phyloP scores from a whole-genome alignment of 495 filamentous ascomycete species.

The Aspergillus taichungensis region DNA sequence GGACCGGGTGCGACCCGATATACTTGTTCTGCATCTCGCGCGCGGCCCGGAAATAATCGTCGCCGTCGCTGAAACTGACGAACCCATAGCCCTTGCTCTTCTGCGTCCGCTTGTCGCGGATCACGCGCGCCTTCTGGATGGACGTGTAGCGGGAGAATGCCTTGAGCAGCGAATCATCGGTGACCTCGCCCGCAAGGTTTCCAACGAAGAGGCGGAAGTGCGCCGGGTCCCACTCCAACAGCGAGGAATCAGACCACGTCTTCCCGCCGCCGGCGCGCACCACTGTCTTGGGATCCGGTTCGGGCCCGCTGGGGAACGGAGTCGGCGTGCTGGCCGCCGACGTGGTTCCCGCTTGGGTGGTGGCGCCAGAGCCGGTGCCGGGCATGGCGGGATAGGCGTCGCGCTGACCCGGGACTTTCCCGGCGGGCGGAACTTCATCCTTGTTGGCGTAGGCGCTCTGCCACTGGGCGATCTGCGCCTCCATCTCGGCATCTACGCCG shows the following conservation, averaged over 20 bases:
- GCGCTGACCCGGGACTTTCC: slow-evolving; percentile 15
- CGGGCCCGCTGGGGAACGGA: slow-evolving; percentile 35
- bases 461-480: slow-evolving; percentile 93
- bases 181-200: slow-evolving; percentile 96
- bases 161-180: slow-evolving; percentile 89
- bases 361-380: slow-evolving; percentile 31
- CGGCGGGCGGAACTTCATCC: slow-evolving; percentile 30
- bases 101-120: slow-evolving; percentile 88
- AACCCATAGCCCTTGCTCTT: slow-evolving; percentile 97
- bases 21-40: slow-evolving; percentile 99
- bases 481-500: slow-evolving; percentile 72
- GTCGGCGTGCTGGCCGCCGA: slow-evolving; percentile 29
- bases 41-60: slow-evolving; percentile 90
- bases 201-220: slow-evolving; percentile 94
- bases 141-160: slow-evolving; percentile 84
- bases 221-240: slow-evolving; percentile 92
- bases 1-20: slow-evolving; percentile 90
- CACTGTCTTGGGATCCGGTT: slow-evolving; percentile 58
- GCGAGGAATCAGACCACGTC: slow-evolving; percentile 74
- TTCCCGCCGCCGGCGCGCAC: slow-evolving; percentile 80
- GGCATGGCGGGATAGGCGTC: slow-evolving; percentile 7
- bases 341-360: slow-evolving; percentile 25
- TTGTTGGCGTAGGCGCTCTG: slow-evolving; percentile 77
- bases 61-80: slow-evolving; percentile 87
- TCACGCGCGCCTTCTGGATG: slow-evolving; percentile 86